phyloP scores from a whole-genome alignment of 2,329 filamentous ascomycete genomes.

The Hymenoscyphus albidus region DNA sequence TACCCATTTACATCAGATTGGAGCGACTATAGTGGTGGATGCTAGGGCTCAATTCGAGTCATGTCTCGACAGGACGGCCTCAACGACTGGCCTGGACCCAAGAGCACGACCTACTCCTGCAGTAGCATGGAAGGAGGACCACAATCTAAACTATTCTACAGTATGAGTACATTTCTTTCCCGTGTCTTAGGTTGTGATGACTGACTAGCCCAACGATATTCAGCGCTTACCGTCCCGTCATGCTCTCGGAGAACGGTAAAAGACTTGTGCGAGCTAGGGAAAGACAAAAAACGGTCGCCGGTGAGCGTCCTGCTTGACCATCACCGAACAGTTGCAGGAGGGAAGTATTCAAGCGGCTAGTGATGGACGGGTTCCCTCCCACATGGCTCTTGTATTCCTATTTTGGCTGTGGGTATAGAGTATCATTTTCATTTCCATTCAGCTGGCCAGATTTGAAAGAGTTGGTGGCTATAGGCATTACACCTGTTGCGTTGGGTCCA shows the following conservation, averaged over 20 bases:
- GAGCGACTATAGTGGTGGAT: background rate
- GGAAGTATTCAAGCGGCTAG: background rate
- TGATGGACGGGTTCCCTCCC: background rate
- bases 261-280: background rate
- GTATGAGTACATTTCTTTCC: background rate
- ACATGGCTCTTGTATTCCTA: background rate
- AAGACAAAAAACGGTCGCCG: background rate
- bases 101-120: background rate
- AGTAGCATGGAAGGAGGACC: background rate
- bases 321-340: constrained; percentile 1
- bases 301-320: constrained; percentile 1
- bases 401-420: background rate
- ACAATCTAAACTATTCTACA: background rate
- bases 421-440: background rate
- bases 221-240: constrained; percentile 2
- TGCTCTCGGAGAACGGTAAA: background rate
- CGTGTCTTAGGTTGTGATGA: background rate
- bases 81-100: background rate
- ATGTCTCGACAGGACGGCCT: background rate
- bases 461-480: background rate
- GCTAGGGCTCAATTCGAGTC: background rate
- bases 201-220: background rate
- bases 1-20: constrained; percentile 8
- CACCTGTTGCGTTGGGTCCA: background rate
- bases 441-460: constrained; percentile 2